Conservation (phyloP, 75 land plant genomes). For the Chamaecyparis obtusa region DNA sequence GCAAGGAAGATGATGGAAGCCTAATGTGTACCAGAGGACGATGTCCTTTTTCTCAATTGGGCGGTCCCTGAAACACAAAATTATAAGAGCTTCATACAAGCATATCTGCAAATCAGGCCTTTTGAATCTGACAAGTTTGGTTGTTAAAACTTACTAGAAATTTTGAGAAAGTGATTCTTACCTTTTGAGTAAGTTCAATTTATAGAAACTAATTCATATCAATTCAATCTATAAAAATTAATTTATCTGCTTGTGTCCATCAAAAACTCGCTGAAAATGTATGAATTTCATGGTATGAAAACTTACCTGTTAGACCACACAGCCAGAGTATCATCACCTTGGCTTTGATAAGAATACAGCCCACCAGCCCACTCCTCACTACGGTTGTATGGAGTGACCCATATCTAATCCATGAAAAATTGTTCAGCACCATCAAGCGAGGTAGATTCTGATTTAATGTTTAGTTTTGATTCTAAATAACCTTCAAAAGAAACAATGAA, state of each 20-base stretch:
- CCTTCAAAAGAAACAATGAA: neutral
- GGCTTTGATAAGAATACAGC: conserved; percentile 50
- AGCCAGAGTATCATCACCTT: conserved; percentile 64
- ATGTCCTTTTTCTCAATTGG: conserved; percentile 75
- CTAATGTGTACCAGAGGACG: conserved; percentile 73
- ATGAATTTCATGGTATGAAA: neutral
- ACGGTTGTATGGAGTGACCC: conserved; percentile 55
- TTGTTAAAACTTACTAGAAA: neutral
- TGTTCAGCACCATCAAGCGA: neutral
- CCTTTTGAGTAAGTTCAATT: neutral
- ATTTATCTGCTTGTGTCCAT: neutral
- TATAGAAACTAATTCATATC: neutral
- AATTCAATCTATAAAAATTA: neutral
- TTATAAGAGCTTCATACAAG: neutral
- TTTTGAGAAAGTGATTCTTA: neutral
- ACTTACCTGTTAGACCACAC: conserved; percentile 36
- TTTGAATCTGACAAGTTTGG: neutral
- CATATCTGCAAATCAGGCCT: neutral
- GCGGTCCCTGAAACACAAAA: conserved; percentile 54
- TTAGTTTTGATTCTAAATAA: neutral
- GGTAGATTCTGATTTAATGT: neutral
- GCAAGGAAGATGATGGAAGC: conserved; percentile 83
- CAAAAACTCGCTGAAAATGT: neutral
- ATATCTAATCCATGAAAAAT: conserved; percentile 28
- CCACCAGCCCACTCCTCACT: conserved; percentile 75